Evolutionary conservation across 2,329 filamentous ascomycete genomes (phyloP), one percentile per base, ranked within the genome.

Genomic region (Verticillium alfalfae): DNA sequence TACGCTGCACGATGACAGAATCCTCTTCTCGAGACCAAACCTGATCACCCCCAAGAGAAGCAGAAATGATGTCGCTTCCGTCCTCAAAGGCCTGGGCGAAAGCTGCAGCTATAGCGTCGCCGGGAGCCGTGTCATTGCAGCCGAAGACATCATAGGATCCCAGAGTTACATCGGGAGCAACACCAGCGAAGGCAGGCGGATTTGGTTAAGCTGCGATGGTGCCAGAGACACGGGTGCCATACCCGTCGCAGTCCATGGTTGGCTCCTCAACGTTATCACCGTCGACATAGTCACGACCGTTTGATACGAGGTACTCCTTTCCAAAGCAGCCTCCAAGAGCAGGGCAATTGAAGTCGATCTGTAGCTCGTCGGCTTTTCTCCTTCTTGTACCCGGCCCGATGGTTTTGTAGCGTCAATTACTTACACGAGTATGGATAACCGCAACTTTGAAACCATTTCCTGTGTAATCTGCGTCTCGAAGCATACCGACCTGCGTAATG

Each of bases 311-410:
- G 66, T 81, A 88, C 13, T 79, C 84, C 1, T 76, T 67, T 2
- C 87, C 87, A 68, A 88, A 88, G 67, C 86, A 86, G 56, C 85
- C 85, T 39, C 87, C 87, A 0, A 90, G 79, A 34, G 84, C 84
- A 1, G 85, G 83, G 67, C 89, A 86, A 1, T 75, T 79, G 68
- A 88, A 89, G 69, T 89, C 87, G 57, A 87, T 74, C 80, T 82
- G 54, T 1, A 2, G 65, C 70, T 57, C 70, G 68, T 58, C 36
- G 57, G 16, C 4, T 31, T 31, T 31, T 31, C 26, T 31, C 26
- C 26, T 31, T 31, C 5, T 31, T 5, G 26, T 5, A 4, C 26
- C 26, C 5, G 26, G 26, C 26, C 5, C 26, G 5, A 31, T 5
- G 5, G 26, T 4, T 5, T 31, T 31, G 26, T 5, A 39, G 22